Base-by-base conservation (phyloP, 129 eudicot species). In the Centrapalus pauciflorus region DNA sequence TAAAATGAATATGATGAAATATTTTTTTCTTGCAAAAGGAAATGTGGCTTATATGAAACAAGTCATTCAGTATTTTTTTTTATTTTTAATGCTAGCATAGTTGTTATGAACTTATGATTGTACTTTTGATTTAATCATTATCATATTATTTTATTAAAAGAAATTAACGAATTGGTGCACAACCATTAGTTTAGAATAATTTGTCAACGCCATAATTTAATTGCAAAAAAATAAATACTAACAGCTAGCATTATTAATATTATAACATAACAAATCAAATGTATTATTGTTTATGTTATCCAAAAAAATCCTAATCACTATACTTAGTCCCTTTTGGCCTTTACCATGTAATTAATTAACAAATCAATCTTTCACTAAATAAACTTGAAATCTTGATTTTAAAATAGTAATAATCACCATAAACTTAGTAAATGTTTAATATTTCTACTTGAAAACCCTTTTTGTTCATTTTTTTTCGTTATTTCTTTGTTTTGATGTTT, bases 201-300 rank as follows among this genome's bases (percentile, higher is more conserved):
- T 58, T 60, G 67, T 58, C 76, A 70, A 58, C 67, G 17, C 25
- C 75, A 27, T 7, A 24, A 21, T 52, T 2, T 23, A 26, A 9
- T 24, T 24, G 12, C 0, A 25, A 4, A 55, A 5, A 0, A 8
- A 59, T 21, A 37, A 0, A 43, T 9, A 66, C 16, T 17, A 5
- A 20, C 71, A 66, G 48, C 71, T 48, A 49, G 30, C 45, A 11
- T 11, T 69, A 24, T 24, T 1, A 30, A 32, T 57, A 57, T 57
- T 41, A 48, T 48, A 52, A 61, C 61, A 34, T 7, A 72, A 6
- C 41, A 61, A 34, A 61, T 72, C 62, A 59, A 72, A 33, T 72
- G 51, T 35, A 62, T 50, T 17, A 41, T 72, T 72, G 56, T 50
- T 37, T 62, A 61, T 72, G 70, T 37, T 50, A 62, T 51, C 77